Evolutionary conservation across 2,329 filamentous ascomycete genomes (phyloP).

Genomic region (Lomentospora prolificans): DNA sequence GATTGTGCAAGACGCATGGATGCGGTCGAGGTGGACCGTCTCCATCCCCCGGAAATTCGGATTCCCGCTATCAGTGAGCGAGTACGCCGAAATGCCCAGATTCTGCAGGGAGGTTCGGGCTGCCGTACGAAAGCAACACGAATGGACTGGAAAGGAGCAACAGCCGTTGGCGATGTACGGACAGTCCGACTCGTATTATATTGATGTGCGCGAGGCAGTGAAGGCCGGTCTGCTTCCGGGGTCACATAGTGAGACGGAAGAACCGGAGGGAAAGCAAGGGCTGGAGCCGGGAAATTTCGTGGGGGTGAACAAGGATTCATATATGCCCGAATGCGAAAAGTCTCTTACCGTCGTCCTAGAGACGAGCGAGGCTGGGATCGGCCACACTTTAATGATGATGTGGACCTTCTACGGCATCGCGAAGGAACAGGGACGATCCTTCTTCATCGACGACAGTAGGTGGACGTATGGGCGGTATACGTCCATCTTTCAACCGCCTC

Average conservation of each 20-base stretch:
- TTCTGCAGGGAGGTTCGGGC: constrained; percentile 57
- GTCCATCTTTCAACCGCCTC: constrained; percentile 60
- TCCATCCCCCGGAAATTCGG: constrained; percentile 58
- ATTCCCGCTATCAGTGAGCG: constrained; percentile 56
- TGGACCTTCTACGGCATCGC: constrained; percentile 81
- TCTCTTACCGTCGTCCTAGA: constrained; percentile 74
- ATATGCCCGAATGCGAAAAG: constrained; percentile 51
- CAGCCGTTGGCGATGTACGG: constrained; percentile 34
- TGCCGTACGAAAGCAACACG: constrained; percentile 38
- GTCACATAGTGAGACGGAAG: constrained; percentile 23
- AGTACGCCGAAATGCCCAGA: constrained; percentile 61
- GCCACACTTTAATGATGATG: constrained; percentile 64
- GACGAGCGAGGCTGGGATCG: constrained; percentile 62
- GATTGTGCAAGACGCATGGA: constrained; percentile 54
- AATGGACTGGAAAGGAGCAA: not conserved
- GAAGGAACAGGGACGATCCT: constrained; percentile 60
- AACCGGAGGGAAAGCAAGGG: constrained; percentile 26
- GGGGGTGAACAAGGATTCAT: constrained; percentile 34
- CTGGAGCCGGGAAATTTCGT: constrained; percentile 31
- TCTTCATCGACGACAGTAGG: constrained; percentile 76
- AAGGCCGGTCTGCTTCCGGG: constrained; percentile 48
- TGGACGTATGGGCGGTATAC: constrained; percentile 75
- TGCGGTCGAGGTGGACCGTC: constrained; percentile 67
- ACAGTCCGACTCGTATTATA: constrained; percentile 54
- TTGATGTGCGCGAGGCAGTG: constrained; percentile 68